Evolutionary conservation across 805 yeast genomes (phyloP).

Genomic region (Zygoascus bituminiphila): DNA sequence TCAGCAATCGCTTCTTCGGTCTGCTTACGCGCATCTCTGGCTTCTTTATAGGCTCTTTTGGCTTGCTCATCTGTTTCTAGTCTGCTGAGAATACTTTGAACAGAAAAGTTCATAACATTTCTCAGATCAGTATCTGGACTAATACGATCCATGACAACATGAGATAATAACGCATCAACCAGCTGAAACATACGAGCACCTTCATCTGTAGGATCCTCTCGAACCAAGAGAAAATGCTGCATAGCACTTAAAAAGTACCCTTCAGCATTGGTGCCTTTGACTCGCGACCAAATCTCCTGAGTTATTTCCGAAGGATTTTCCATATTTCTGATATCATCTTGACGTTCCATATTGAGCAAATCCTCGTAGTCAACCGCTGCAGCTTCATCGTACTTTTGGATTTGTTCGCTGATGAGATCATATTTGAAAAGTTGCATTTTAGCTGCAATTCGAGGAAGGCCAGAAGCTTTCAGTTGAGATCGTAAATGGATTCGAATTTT

Average conservation of each 20-base stretch:
- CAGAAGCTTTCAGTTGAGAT: conserved; percentile 49
- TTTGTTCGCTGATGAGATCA: conserved; percentile 56
- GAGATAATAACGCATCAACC: conserved; percentile 56
- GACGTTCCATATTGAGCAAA: conserved; percentile 30
- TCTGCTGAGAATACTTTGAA: conserved; percentile 61
- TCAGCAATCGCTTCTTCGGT: conserved; percentile 54
- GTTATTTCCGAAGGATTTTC: conserved; percentile 67
- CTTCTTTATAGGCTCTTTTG: conserved; percentile 53
- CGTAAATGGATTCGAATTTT: conserved; percentile 47
- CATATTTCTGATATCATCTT: conserved; percentile 45
- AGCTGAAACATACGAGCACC: conserved; percentile 47
- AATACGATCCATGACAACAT: conserved; percentile 45
- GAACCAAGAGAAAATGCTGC: conserved; percentile 52
- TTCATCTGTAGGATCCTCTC: conserved; percentile 32
- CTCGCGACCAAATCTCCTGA: conserved; percentile 46
- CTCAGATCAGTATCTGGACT: conserved; percentile 42
- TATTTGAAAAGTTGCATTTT: conserved; percentile 45
- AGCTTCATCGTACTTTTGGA: conserved; percentile 49
- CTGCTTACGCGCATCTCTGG: conserved; percentile 42
- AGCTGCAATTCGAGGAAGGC: conserved; percentile 45
- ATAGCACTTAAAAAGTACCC: conserved; percentile 52
- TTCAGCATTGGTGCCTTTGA: conserved; percentile 52
- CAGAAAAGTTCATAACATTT: conserved; percentile 66
- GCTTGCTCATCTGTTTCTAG: conserved; percentile 84
- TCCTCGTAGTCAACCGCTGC: conserved; percentile 51